Conservation (phyloP, 257 asterid species). For the Primulina huaijiensis region DNA sequence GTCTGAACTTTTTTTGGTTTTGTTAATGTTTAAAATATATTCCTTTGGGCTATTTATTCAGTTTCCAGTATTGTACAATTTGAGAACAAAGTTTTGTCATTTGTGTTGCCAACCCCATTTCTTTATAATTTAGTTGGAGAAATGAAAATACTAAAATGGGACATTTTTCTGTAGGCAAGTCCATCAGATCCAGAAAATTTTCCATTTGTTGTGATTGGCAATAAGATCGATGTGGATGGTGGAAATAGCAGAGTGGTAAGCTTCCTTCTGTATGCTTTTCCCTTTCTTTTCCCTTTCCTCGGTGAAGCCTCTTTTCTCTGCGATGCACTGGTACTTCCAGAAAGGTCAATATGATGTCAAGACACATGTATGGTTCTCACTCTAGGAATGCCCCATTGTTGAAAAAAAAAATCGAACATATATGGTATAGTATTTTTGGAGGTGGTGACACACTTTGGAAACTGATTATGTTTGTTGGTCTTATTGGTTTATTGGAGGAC, state of each 20-base stretch:
- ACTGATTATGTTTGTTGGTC: not conserved
- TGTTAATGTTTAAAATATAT: not conserved
- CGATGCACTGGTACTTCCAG: not conserved
- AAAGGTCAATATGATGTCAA: not conserved
- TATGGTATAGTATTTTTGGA: too few relatives aligned
- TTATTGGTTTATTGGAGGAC: not conserved
- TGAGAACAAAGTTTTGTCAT: slow-evolving; percentile 4
- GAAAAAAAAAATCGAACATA: too few relatives aligned
- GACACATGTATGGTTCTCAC: not conserved
- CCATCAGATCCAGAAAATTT: slow-evolving; percentile 97
- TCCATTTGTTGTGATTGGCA: slow-evolving; percentile 96
- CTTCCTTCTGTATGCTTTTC: slow-evolving; percentile 12
- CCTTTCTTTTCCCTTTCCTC: not conserved
- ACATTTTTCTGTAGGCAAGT: slow-evolving; percentile 70
- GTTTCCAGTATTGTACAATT: slow-evolving; percentile 3
- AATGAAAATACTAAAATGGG: slow-evolving; percentile 11
- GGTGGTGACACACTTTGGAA: not conserved
- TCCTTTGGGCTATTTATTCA: slow-evolving; percentile 12
- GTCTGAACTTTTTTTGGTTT: slow-evolving; percentile 1
- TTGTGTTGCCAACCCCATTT: not conserved
- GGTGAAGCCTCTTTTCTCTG: not conserved
- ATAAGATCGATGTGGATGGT: slow-evolving; percentile 94
- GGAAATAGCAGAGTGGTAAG: slow-evolving; percentile 94
- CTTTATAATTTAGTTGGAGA: slow-evolving; percentile 7
- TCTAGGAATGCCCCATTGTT: not conserved